These are phyloP conservation scores for Aspergillus glaucus DNA, from an alignment of 2,329 filamentous ascomycete genomes.

Conservation along the genomic window DNA sequence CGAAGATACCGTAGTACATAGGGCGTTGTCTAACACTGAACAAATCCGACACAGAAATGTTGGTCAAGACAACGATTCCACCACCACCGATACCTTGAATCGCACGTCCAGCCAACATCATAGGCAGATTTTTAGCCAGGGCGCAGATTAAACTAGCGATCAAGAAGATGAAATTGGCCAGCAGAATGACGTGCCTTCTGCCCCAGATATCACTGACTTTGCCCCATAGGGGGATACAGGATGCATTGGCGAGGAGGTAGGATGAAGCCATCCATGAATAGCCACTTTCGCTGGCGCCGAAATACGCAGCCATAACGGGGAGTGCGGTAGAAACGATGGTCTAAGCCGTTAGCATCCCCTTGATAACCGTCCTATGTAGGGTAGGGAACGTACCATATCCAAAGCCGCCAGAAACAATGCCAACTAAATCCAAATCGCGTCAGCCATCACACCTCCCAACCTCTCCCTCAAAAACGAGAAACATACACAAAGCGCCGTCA, in stretches of 20 bases:
- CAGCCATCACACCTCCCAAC: slow-evolving; percentile 7
- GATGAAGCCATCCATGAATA: slow-evolving; percentile 46
- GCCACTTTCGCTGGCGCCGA: slow-evolving; percentile 37
- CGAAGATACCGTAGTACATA: slow-evolving; percentile 58
- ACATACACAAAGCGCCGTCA: slow-evolving; percentile 37
- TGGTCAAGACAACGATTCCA: slow-evolving; percentile 57
- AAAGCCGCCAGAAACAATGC: slow-evolving; percentile 56
- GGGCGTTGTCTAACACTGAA: slow-evolving; percentile 56
- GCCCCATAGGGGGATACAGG: slow-evolving; percentile 53
- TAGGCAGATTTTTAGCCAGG: slow-evolving; percentile 51
- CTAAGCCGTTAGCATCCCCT: slow-evolving; percentile 10
- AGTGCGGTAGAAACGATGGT: slow-evolving; percentile 43
- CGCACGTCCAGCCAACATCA: slow-evolving; percentile 57
- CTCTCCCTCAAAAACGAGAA: neutral
- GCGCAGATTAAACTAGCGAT: slow-evolving; percentile 57
- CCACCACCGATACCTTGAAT: slow-evolving; percentile 60
- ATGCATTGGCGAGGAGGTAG: slow-evolving; percentile 41
- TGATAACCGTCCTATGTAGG: neutral
- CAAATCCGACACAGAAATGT: slow-evolving; percentile 58
- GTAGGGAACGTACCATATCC: slow-evolving; percentile 43
- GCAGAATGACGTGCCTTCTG: slow-evolving; percentile 55
- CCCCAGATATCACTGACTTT: slow-evolving; percentile 64
- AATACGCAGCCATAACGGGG: slow-evolving; percentile 38
- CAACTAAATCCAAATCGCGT: slow-evolving; percentile 30
- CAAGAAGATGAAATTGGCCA: slow-evolving; percentile 57